Evolutionary conservation across 1,284 basidiomycete species (phyloP), one percentile per base, ranked within the genome.

Genomic region (Meripilus lineatus): DNA sequence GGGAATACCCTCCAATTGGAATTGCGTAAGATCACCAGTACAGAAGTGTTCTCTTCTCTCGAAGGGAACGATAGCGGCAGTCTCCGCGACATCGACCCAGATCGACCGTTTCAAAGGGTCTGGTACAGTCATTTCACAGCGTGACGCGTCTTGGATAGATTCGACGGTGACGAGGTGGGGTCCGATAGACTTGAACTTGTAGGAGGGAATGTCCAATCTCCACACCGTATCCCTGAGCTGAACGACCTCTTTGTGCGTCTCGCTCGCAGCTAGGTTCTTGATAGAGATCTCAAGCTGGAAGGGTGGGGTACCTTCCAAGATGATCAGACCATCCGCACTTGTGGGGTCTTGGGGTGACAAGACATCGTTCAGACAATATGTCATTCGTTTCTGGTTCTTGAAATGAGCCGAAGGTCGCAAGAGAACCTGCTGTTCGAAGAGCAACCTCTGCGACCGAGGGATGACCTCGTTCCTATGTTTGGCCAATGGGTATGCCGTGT

Each of bases 1-100:
- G n/a, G 94, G 84, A 37, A 82, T 89, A 41, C 95, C 95, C 65
- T 97, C 93, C 15, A 99, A 71, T 58, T 94, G 82, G 73, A 95
- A 98, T 52, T 93, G 90, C 8, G 91, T 77, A 38, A 81, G 75
- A 55, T 98, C 94, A 21, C 94, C 95, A 7, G 93, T 87, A 63
- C 95, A 99, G 54, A 89, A 85, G 62, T 98, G 85, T 50, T 74
- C 73, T 40, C 83, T 76, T 35, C 84, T 71, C 51, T 88, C 86
- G 50, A 92, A 81, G 0, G 93, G 82, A 26, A 93, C 77, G 48
- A 99, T 94, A 7, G 90, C 83, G 6, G 95, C 95, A 2, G 90
- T 93, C 65, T 98, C 95, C 5, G 93, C 90, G 8, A 98, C 93
- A 51, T 96, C 91, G 20, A 92, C 74, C 75, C 81, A 82, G 33